Evolutionary conservation across 1,284 basidiomycete species (phyloP), one percentile per base, ranked within the genome.

Genomic region (Microbotryomycetes sp.): DNA sequence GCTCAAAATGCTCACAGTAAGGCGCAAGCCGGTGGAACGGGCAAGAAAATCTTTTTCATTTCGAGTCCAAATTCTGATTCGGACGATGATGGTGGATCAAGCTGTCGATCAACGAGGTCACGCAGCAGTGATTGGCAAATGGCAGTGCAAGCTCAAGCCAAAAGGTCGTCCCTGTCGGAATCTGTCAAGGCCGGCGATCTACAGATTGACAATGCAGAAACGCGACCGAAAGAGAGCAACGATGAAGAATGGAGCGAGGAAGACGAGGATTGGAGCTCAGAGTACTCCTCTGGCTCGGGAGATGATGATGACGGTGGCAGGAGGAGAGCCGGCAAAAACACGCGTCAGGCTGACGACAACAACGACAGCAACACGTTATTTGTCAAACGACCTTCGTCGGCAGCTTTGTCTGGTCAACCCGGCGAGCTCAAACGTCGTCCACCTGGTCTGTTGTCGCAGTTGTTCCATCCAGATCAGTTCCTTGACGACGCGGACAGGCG

Each of bases 31-130:
- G 23, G 29, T 23, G 26, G 42, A 29, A 52, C 60, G 54, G 59
- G 51, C 56, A 71, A 68, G 54, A 65, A 66, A 50, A 67, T 71
- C 61, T 71, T 71, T 46, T 71, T 71, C 65, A 65, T 71, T 30
- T 69, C 61, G 54, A 67, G 65, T 26, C 70, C 70, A 7, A 64
- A 59, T 15, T 64, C 65, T 42, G 63, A 60, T 42, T 64, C 63
- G 48, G 63, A 60, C 22, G 65, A 69, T 15, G 65, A 66, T 25
- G 54, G 50, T n/a, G 49, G 56, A 19, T 63, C 66, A 51, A 22
- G 49, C 22, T 28, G 22, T 22, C 9, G n/a, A 22, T 28, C 49
- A 22, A 28, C 49, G 9, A 28, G 22, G 49, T 50, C 49, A 15
- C 9, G 22, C 12, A 22, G 9, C 15, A 50, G 49, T 50, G n/a